Evolutionary conservation across 2,329 filamentous ascomycete genomes (phyloP).

Genomic region (Calonectria pteridis): DNA sequence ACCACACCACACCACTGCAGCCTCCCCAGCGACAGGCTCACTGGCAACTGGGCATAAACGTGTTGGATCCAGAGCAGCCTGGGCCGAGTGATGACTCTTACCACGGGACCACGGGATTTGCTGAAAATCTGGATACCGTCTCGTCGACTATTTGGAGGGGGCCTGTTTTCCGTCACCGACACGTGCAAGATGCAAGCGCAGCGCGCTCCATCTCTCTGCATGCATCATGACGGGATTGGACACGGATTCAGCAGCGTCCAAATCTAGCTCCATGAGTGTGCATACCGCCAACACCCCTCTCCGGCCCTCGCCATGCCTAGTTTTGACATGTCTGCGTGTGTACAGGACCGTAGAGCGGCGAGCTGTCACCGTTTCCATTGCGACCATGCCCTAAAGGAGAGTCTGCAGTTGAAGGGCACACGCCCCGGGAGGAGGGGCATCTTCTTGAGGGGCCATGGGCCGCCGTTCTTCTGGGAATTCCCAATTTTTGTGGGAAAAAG

Average conservation of each 20-base stretch:
- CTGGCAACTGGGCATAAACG: slow-evolving; percentile 46
- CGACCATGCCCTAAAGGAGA: slow-evolving; percentile 42
- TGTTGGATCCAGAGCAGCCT: slow-evolving; percentile 27
- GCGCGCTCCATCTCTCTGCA: slow-evolving; percentile 40
- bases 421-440: slow-evolving; percentile 9
- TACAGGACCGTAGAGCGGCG: slow-evolving; percentile 24
- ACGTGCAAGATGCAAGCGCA: slow-evolving; percentile 30
- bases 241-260: slow-evolving; percentile 35
- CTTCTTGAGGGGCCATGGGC: not conserved
- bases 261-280: slow-evolving; percentile 22
- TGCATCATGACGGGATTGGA: slow-evolving; percentile 31
- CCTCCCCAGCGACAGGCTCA: slow-evolving; percentile 16
- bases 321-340: slow-evolving; percentile 6
- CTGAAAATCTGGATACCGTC: slow-evolving; percentile 23
- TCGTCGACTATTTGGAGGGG: slow-evolving; percentile 18
- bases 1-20: slow-evolving; percentile 28
- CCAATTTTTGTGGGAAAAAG: slow-evolving; percentile 39
- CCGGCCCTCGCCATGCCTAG: slow-evolving; percentile 12
- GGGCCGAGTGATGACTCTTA: slow-evolving; percentile 40
- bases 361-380: slow-evolving; percentile 29
- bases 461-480: slow-evolving; percentile 26
- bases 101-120: slow-evolving; percentile 21
- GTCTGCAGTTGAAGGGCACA: slow-evolving; percentile 29
- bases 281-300: slow-evolving; percentile 35
- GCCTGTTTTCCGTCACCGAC: slow-evolving; percentile 40